These are phyloP conservation scores for Populus pruinosa DNA, from an alignment of 345 rosid species.

Conservation along the genomic window DNA sequence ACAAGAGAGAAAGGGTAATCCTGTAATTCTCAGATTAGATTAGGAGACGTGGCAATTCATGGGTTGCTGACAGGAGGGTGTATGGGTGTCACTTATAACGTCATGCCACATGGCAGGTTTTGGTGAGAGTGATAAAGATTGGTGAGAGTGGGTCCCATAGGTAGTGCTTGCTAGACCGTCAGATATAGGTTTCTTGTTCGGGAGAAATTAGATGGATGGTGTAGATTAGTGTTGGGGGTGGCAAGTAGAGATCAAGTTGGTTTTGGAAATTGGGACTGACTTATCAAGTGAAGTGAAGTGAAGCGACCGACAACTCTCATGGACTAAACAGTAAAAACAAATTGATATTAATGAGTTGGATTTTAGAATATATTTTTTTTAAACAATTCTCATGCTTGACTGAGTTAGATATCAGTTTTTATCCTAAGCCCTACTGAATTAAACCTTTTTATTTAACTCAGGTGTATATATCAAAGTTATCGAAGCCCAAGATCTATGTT, in stretches of 20 bases:
- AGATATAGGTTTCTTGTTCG: background rate
- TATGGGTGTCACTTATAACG: slow-evolving; percentile 8
- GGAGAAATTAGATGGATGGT: slow-evolving; percentile 13
- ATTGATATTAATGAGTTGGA: background rate
- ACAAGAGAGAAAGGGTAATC: slow-evolving; percentile 11
- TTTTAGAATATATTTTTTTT: background rate
- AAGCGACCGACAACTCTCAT: background rate
- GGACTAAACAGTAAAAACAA: background rate
- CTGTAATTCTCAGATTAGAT: slow-evolving; percentile 6
- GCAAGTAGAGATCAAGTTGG: slow-evolving; percentile 8
- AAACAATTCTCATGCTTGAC: too few species aligned
- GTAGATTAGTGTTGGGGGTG: background rate
- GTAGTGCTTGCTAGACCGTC: background rate
- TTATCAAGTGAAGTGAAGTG: background rate
- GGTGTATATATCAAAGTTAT: too few species aligned
- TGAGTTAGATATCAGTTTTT: too few species aligned
- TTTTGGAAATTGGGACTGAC: background rate
- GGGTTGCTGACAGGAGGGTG: background rate
- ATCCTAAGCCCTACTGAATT: too few species aligned
- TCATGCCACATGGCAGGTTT: slow-evolving; percentile 27
- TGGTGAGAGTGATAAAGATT: background rate
- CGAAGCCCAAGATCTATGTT: too few species aligned
- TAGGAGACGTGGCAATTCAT: slow-evolving; percentile 25
- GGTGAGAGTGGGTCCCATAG: slow-evolving; percentile 2
- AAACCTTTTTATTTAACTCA: too few species aligned